Evolutionary conservation across 495 filamentous ascomycete genomes (phyloP).

Genomic region (Aspergillus wentii): DNA sequence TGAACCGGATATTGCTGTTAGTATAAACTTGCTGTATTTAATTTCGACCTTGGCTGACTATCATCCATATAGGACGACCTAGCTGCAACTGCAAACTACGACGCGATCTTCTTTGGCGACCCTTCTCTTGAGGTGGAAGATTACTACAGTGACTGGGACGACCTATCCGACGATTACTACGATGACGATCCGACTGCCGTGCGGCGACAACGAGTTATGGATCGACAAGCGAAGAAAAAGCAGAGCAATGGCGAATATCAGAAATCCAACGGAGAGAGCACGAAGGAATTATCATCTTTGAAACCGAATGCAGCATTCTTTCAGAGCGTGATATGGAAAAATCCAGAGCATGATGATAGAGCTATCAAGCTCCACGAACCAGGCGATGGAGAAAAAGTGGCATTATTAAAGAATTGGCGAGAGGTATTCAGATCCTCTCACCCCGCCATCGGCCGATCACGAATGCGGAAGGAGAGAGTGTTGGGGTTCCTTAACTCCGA

Average conservation of each 20-base stretch:
- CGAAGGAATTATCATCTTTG: slow-evolving; percentile 3
- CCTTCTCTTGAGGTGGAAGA: slow-evolving; percentile 37
- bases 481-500: neutral
- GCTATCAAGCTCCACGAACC: slow-evolving; percentile 30
- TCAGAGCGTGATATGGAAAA: slow-evolving; percentile 38
- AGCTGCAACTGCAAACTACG: slow-evolving; percentile 38
- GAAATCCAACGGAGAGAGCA: too few relatives aligned
- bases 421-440: slow-evolving; percentile 41
- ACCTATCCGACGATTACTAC: slow-evolving; percentile 47
- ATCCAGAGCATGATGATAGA: slow-evolving; percentile 19
- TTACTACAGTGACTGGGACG: slow-evolving; percentile 46
- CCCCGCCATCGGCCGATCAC: slow-evolving; percentile 25
- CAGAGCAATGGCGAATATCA: too few relatives aligned
- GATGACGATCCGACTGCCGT: slow-evolving; percentile 39
- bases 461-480: slow-evolving; percentile 11
- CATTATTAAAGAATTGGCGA: slow-evolving; percentile 48
- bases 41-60: neutral
- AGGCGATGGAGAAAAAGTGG: slow-evolving; percentile 35
- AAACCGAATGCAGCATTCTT: slow-evolving; percentile 27
- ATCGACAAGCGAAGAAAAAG: neutral
- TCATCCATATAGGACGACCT: slow-evolving; percentile 42
- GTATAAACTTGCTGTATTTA: slow-evolving; percentile 9
- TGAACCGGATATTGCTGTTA: slow-evolving; percentile 37
- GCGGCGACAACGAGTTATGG: slow-evolving; percentile 13
- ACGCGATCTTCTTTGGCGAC: slow-evolving; percentile 37